Evolutionary conservation across 768 basidiomycete species (phyloP), one percentile per base, ranked within the genome.

Genomic region (Lentinula aciculospora): DNA sequence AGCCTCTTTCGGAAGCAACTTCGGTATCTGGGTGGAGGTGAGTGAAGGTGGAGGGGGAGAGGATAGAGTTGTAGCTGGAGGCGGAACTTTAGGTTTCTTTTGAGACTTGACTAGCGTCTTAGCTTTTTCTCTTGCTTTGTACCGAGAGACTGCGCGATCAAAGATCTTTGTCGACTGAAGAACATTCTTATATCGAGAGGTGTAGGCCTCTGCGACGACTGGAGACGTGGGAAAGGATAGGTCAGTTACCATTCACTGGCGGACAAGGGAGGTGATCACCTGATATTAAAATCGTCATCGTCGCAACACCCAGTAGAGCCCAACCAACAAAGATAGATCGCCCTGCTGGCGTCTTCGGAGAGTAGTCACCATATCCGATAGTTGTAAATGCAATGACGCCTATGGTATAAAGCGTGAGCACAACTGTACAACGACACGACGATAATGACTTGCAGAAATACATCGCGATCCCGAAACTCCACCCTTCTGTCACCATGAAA

Each of bases 261-360:
- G 21, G 19, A 56, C 28, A 28, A 28, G 36, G 32, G 7, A 25
- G 21, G n/a, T 31, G 69, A 80, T 7, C 42, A 88, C 88, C 80
- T 6, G 89, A 86, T 58, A 91, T 77, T 13, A 91, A 73, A 27
- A 88, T 82, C 0, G 90, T 89, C 82, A 92, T 81, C 1, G 87
- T 82, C 1, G 77, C 88, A 13, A 91, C 85, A 15, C 89, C 91
- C 6, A 90, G 69, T 34, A 92, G 68, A 0, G 89, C 86, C 90
- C 90, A 92, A 2, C 83, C 81, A 39, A 91, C 78, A 66, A 92
- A 92, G 32, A 92, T 76, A 13, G 86, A 81, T 23, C 88, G 81
- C 10, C 90, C 91, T 3, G 86, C 82, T 10, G 85, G 81, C 0
- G 86, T 84, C 50, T 67, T 65, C 0, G 88, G 89, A 0, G 80